Evolutionary conservation across 176 grass and related monocot genomes (phyloP), one percentile per base, ranked within the genome.

Genomic region (Juncus effusus): DNA sequence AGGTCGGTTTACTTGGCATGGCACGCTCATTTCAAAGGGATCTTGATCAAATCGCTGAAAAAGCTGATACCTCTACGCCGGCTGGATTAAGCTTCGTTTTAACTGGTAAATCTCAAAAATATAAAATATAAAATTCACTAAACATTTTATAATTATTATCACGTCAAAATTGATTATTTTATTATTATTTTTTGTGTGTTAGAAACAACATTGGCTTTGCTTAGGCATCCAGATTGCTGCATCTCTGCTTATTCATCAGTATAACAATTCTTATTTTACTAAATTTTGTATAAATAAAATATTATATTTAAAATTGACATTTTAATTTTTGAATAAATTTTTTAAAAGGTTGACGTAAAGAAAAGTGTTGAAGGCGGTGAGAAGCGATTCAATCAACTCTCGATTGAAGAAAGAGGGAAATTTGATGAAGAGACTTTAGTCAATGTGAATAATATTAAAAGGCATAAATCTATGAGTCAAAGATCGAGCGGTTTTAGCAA

Each of bases 371-470:
- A 99, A 62, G 83, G 79, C 74, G 94, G 94, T 2, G 94, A 99
- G 83, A 99, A 87, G 69, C 83, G 85, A 55, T 99, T 99, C 55
- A 93, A 93, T 86, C 83, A 99, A 70, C 78, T 99, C 45, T 99
- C 94, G 60, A 93, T 99, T 78, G 94, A 99, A 70, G 94, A 99
- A 78, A 77, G 94, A 56, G 94, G 94, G 54, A 93, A 99, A 65
- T 99, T 99, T 82, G 94, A 99, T 80, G 94, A 99, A 83, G 94
- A 99, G 76, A 99, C 94, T 11, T 85, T 99, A 6, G 89, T 99
- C 55, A 99, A 99, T 78, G 85, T 99, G 53, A 99, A 99, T 67
- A 99, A 70, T 61, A 93, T 99, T 79, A 93, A 79, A 79, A 99
- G 94, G 69, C 84, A 85, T 63, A 99, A 93, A 35, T 70, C 76